Evolutionary conservation across 2,329 filamentous ascomycete genomes (phyloP).

Genomic region (Huntiella bhutanensis): DNA sequence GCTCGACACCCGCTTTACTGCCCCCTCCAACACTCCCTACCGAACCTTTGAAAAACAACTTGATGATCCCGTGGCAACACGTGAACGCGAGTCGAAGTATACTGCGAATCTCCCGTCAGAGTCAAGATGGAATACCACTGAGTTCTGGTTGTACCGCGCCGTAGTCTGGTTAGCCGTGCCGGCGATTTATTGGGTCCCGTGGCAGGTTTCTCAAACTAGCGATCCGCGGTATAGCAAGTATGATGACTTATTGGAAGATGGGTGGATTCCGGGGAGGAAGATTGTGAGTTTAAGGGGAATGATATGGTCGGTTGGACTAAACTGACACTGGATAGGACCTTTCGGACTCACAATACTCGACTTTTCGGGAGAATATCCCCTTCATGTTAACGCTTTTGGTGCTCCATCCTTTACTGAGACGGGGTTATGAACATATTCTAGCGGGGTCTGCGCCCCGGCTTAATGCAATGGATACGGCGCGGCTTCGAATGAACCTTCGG

Average conservation of each 20-base stretch:
- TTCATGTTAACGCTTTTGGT: conserved; percentile 56
- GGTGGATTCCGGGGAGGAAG: conserved; percentile 85
- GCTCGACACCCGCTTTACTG: conserved; percentile 45
- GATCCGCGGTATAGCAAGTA: conserved; percentile 68
- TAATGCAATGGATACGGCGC: conserved; percentile 36
- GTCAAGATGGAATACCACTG: conserved; percentile 67
- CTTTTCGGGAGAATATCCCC: conserved; percentile 72
- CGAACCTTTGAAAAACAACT: conserved; percentile 21
- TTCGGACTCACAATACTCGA: conserved; percentile 71
- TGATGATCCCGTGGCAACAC: conserved; percentile 21
- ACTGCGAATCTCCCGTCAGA: conserved; percentile 29
- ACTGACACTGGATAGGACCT: conserved; percentile 42
- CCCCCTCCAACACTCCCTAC: conserved; percentile 49
- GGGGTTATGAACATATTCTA: conserved; percentile 38
- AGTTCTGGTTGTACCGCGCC: conserved; percentile 68
- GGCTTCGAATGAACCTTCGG: conserved; percentile 32
- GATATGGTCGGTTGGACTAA: conserved; percentile 3
- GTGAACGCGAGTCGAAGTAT: conserved; percentile 17
- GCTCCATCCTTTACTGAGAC: conserved; percentile 62
- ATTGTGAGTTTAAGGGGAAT: conserved; percentile 38
- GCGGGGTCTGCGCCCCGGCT: conserved; percentile 16
- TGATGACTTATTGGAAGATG: conserved; percentile 48
- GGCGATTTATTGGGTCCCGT: conserved; percentile 79
- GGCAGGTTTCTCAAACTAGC: conserved; percentile 63
- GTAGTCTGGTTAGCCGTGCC: conserved; percentile 50